phyloP scores from a whole-genome alignment of 805 yeast genomes.

The Zygosaccharomyces bailii region DNA sequence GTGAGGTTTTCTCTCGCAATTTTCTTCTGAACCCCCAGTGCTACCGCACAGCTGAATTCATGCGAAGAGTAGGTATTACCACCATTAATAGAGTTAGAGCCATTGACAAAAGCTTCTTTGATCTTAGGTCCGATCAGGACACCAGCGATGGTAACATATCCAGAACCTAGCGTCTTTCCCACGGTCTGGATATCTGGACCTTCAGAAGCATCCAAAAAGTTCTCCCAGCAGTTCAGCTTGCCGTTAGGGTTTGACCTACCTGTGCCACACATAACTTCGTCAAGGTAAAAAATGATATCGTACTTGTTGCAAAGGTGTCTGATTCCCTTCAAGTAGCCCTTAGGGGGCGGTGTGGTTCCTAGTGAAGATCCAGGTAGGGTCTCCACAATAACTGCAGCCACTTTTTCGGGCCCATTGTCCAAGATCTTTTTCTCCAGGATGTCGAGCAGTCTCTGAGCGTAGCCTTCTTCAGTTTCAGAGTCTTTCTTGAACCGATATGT shows the following conservation, averaged over 20 bases:
- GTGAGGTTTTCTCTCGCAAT: slow-evolving; percentile 36
- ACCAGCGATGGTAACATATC: slow-evolving; percentile 49
- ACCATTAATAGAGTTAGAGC: slow-evolving; percentile 42
- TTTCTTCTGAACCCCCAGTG: slow-evolving; percentile 46
- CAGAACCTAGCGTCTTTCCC: slow-evolving; percentile 50
- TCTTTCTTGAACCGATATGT: slow-evolving; percentile 33
- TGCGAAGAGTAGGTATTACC: slow-evolving; percentile 51
- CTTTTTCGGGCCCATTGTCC: slow-evolving; percentile 42
- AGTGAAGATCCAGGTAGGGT: slow-evolving; percentile 47
- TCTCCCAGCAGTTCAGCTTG: slow-evolving; percentile 46
- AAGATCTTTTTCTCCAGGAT: slow-evolving; percentile 43
- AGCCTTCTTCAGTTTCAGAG: slow-evolving; percentile 41
- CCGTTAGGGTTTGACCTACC: slow-evolving; percentile 46
- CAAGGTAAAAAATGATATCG: slow-evolving; percentile 47
- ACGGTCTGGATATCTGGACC: slow-evolving; percentile 47
- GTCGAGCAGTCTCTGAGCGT: slow-evolving; percentile 37
- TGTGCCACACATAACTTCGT: slow-evolving; percentile 57
- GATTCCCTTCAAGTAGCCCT: slow-evolving; percentile 46
- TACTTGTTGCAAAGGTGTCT: slow-evolving; percentile 48
- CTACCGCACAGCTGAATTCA: slow-evolving; percentile 46
- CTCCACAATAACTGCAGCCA: slow-evolving; percentile 45
- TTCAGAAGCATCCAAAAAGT: slow-evolving; percentile 37
- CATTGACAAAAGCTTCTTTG: slow-evolving; percentile 37
- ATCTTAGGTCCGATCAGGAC: slow-evolving; percentile 41
- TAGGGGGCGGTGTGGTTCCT: slow-evolving; percentile 45